A percentile compares a stretch with the other conserved stretches of the same genome.
Conservation (phyloP, 495 filamentous ascomycete genomes). For the Clohesyomyces aquaticus region DNA sequence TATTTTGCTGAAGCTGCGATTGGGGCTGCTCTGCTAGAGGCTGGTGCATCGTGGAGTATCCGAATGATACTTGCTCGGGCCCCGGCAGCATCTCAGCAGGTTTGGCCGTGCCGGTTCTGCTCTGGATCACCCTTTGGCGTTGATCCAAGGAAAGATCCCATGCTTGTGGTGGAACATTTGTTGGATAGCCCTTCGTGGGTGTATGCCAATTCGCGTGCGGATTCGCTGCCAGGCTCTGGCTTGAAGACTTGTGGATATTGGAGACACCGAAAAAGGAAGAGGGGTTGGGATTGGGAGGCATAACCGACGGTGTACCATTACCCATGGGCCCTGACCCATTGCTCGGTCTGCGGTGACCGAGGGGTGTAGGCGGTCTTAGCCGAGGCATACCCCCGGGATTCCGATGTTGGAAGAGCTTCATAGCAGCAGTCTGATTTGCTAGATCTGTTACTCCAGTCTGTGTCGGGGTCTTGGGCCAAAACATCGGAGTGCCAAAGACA, state of each 20-base stretch:
- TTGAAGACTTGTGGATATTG: background rate
- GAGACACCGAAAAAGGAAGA: background rate
- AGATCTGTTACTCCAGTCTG: background rate
- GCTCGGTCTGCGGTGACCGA: background rate
- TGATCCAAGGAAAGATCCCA: background rate
- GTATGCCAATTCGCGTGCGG: background rate
- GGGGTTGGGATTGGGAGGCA: background rate
- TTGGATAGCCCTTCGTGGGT: background rate
- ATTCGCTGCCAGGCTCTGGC: background rate
- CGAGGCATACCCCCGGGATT: background rate
- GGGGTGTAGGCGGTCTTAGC: background rate
- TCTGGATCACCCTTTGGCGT: background rate
- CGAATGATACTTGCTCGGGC: background rate
- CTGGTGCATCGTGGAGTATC: too few relatives aligned
- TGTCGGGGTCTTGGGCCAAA: background rate
- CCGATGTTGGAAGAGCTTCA: constrained; percentile 10
- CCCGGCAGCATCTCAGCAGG: too few relatives aligned
- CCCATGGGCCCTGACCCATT: too few relatives aligned
- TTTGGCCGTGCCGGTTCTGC: background rate
- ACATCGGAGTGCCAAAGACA: background rate
- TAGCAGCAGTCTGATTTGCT: background rate
- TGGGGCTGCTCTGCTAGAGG: too few relatives aligned
- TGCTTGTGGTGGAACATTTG: background rate
- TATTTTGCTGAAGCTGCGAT: too few relatives aligned
- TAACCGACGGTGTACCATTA: too few relatives aligned